Base-by-base conservation (phyloP, 2,329 filamentous ascomycete species). In the Diaporthe sp. region DNA sequence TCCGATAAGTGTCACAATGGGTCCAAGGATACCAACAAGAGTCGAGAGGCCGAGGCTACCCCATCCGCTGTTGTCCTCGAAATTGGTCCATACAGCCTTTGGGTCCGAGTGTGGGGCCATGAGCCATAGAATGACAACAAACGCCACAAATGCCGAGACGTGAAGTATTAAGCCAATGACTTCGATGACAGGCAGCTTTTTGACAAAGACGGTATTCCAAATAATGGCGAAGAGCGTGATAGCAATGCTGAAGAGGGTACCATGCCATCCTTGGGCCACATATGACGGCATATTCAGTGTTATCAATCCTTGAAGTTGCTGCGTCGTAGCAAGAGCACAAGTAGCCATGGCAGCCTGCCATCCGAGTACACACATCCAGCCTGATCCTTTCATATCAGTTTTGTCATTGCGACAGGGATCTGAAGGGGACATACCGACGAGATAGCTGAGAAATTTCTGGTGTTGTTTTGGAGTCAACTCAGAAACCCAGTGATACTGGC, bases 401-500 rank as follows among this genome's bases (percentile, higher is more conserved):
- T 10, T 68, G 22, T 12, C 3, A 39, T 39, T 25, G 19, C 6
- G 46, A 25, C 1, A 25, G 22, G 22, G 22, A 25, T n/a, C 10
- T 7, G 39, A 51, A 39, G 1, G 12, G 5, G 22, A 53, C 62
- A 5, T 19, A 51, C 62, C 62, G 12, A 68, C 62, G 19, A 68
- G 62, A 25, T 68, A 68, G 46, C 62, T 68, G 6, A 68, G 46
- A 19, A 53, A 51, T 7, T 68, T 68, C 31, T 68, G 62, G 10
- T 68, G 44, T 39, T 68, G 62, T 39, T 68, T 68, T 37, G 62
- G 46, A 5, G 62, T 46, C 46, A 68, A 17, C 12, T 68, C 62
- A 39, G 62, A 68, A 51, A 68, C 62, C 62, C 62, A 67, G 44
- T 67, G 62, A 37, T 51, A 67, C 44, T 67, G 42, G 19, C 62